Percentiles rank a stretch among this genome's conserved stretches.
Conservation (phyloP, 2,329 filamentous ascomycete species). For the Colletotrichum melonis region DNA sequence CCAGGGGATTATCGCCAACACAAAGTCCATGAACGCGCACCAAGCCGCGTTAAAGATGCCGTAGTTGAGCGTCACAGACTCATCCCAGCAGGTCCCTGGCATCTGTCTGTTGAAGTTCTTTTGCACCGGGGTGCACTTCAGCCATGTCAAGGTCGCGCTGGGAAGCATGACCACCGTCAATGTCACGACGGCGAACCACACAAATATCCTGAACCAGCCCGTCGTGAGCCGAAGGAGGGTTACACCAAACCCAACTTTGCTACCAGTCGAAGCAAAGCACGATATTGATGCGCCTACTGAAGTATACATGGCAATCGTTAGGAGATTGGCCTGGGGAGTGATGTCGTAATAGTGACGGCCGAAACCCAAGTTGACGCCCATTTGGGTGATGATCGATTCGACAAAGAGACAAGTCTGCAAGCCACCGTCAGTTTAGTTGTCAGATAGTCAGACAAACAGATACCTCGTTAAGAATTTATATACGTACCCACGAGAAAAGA, state of each 20-base stretch:
- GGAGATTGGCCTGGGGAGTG: conserved; percentile 2
- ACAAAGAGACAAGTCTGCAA: conserved; percentile 14
- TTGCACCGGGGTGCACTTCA: conserved; percentile 40
- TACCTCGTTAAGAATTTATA: background rate
- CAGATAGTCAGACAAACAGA: background rate
- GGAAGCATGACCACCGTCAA: conserved; percentile 38
- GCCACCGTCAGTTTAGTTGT: too few species aligned
- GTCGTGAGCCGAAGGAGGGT: conserved; percentile 43
- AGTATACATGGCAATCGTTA: conserved; percentile 22
- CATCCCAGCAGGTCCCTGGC: conserved; percentile 38
- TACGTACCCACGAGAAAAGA: conserved; percentile 42
- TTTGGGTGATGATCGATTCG: conserved; percentile 32
- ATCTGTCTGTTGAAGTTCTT: conserved; percentile 39
- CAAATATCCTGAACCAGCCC: conserved; percentile 38
- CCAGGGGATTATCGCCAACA: conserved; percentile 45
- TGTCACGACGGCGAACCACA: conserved; percentile 43
- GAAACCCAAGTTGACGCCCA: conserved; percentile 36
- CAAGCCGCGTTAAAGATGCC: conserved; percentile 28
- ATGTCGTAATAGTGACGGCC: conserved; percentile 36
- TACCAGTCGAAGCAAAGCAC: conserved; percentile 31
- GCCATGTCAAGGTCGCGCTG: conserved; percentile 38
- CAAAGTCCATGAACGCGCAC: conserved; percentile 41
- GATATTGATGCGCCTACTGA: conserved; percentile 29
- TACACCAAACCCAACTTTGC: conserved; percentile 43
- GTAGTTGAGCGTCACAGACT: conserved; percentile 23